phyloP scores from a whole-genome alignment of 1,284 basidiomycete genomes.

The Melampsora americana region DNA sequence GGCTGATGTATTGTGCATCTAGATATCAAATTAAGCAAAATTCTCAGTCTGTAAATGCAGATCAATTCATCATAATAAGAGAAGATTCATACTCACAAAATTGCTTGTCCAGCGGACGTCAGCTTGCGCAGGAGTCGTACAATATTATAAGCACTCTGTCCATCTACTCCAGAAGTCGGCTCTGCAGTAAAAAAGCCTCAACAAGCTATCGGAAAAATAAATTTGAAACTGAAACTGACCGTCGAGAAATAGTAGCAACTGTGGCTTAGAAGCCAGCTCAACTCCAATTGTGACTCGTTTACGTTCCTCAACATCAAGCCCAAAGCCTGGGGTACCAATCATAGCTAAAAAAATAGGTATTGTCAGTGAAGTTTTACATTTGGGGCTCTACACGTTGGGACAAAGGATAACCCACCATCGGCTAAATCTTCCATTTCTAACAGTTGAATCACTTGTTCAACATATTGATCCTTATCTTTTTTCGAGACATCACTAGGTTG shows the following conservation, averaged over 20 bases:
- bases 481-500: slow-evolving; percentile 59
- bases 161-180: no score
- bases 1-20: slow-evolving; percentile 62
- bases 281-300: slow-evolving; percentile 64
- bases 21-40: slow-evolving; percentile 57
- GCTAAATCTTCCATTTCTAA: slow-evolving; percentile 59
- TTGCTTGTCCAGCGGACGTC: slow-evolving; percentile 77
- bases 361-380: no score
- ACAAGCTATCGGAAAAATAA: slow-evolving; percentile 52
- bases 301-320: slow-evolving; percentile 60
- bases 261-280: slow-evolving; percentile 59
- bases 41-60: slow-evolving; percentile 52
- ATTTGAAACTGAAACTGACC: neutral
- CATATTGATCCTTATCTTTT: slow-evolving; percentile 60
- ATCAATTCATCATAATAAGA: slow-evolving; percentile 8
- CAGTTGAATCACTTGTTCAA: slow-evolving; percentile 60
- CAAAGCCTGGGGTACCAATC: slow-evolving; percentile 57
- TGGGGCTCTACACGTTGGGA: neutral
- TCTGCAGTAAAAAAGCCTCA: slow-evolving; percentile 46
- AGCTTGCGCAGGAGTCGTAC: slow-evolving; percentile 72
- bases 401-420: slow-evolving; percentile 55
- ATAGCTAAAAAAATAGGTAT: slow-evolving; percentile 16
- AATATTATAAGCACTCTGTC: no score
- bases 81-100: slow-evolving; percentile 51
- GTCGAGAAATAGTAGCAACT: slow-evolving; percentile 39